phyloP scores from a whole-genome alignment of 805 yeast genomes.

The Metschnikowia cubensis region DNA sequence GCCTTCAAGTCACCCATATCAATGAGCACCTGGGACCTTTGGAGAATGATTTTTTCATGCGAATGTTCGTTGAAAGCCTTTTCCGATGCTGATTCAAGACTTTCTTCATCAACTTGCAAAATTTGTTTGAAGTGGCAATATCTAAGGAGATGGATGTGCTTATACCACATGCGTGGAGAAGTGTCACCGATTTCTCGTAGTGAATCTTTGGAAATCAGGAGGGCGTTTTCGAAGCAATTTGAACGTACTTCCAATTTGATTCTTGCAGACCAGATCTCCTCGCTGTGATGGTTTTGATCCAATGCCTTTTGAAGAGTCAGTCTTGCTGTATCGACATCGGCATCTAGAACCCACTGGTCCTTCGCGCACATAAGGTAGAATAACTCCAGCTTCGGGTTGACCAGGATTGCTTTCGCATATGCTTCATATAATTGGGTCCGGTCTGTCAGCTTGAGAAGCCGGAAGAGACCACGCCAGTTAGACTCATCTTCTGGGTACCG shows the following conservation, averaged over 20 bases:
- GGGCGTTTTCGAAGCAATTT: constrained; percentile 39
- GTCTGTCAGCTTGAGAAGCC: constrained; percentile 25
- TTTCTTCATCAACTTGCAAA: constrained; percentile 7
- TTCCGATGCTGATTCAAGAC: constrained; percentile 30
- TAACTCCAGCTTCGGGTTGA: constrained; percentile 46
- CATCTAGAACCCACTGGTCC: constrained; percentile 52
- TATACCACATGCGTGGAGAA: constrained; percentile 56
- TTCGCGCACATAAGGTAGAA: constrained; percentile 70
- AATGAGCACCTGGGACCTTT: constrained; percentile 54
- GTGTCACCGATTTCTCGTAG: constrained; percentile 9
- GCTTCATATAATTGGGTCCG: constrained; percentile 21
- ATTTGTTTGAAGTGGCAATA: constrained; percentile 23
- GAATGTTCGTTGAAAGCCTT: constrained; percentile 51
- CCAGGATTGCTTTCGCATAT: constrained; percentile 51
- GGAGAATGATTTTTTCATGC: constrained; percentile 49
- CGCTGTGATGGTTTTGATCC: constrained; percentile 39
- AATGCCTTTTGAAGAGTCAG: constrained; percentile 49
- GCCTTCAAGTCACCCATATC: constrained; percentile 19
- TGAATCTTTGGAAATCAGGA: constrained; percentile 21
- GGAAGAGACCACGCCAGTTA: constrained; percentile 48
- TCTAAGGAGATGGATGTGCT: constrained; percentile 52
- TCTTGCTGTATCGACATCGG: constrained; percentile 51
- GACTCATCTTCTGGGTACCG: constrained; percentile 43
- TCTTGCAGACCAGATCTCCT: constrained; percentile 68
- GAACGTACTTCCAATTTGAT: constrained; percentile 56